Percentiles rank a stretch among this genome's conserved stretches.
Evolutionary conservation across 352 stramenopile genomes (phyloP).

Genomic region (Phytophthora capsici): DNA sequence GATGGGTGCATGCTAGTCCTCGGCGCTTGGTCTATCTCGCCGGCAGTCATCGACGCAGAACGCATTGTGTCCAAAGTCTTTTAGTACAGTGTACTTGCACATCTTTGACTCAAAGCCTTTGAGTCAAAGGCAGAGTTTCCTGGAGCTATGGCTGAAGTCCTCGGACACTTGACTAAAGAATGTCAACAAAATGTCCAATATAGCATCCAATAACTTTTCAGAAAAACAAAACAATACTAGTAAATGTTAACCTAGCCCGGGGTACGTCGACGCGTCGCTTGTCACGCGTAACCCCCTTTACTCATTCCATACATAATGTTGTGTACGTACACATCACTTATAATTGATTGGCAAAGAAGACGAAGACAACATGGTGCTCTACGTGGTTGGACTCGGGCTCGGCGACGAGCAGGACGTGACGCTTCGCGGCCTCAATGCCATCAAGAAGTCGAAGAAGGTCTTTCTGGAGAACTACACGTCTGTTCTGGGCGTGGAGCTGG

Average conservation of each 20-base stretch:
- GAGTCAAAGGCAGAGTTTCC: too few relatives aligned
- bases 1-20: neutral
- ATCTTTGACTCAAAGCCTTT: too few relatives aligned
- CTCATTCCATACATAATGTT: neutral
- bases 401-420: conserved; percentile 99
- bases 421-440: conserved; percentile 94
- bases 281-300: neutral
- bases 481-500: conserved; percentile 91
- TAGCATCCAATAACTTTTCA: too few relatives aligned
- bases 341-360: conserved; percentile 16
- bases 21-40: neutral
- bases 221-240: too few relatives aligned
- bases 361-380: conserved; percentile 88
- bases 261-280: neutral
- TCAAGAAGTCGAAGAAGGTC: conserved; percentile 94
- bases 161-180: too few relatives aligned
- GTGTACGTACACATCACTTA: neutral
- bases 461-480: conserved; percentile 99
- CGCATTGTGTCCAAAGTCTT: too few relatives aligned
- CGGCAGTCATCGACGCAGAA: neutral
- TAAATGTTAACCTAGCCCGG: too few relatives aligned
- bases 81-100: too few relatives aligned
- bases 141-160: too few relatives aligned
- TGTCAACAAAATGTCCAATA: too few relatives aligned
- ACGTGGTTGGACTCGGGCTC: conserved; percentile 97